phyloP scores from a whole-genome alignment of 495 filamentous ascomycete species.

The Thozetella sp. region DNA sequence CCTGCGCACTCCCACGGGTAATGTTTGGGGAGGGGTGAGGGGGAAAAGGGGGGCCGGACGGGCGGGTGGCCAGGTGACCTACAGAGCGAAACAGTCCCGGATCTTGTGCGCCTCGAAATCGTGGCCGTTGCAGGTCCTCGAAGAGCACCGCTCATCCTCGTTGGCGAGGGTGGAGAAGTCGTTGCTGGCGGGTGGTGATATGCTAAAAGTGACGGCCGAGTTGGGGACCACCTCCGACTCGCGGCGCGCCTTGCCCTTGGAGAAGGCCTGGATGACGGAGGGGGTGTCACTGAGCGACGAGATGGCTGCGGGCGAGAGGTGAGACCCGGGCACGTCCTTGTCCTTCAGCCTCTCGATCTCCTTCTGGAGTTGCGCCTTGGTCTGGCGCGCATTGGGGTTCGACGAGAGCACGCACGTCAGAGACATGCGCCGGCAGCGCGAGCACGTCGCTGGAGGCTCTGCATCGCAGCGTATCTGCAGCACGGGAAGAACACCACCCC shows the following conservation, averaged over 20 bases:
- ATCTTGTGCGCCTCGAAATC: conserved; percentile 8
- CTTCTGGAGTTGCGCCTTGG: conserved; percentile 12
- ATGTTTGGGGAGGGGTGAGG: no score
- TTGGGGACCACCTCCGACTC: not conserved
- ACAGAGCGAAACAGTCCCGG: conserved; percentile 10
- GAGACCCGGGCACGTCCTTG: not conserved
- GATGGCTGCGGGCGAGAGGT: not conserved
- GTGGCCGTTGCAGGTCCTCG: not conserved
- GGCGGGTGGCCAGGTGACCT: not conserved
- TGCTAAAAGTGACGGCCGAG: not conserved
- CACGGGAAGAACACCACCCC: not conserved
- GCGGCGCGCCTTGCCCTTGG: not conserved
- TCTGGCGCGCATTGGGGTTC: conserved; percentile 5
- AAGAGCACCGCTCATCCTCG: not conserved
- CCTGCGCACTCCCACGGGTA: not conserved
- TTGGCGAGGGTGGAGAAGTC: not conserved
- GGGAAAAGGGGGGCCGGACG: no score
- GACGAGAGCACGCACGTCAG: conserved; percentile 4
- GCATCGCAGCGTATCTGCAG: conserved; percentile 10
- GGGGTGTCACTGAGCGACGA: not conserved
- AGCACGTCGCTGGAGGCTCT: conserved; percentile 7
- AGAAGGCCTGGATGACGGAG: not conserved
- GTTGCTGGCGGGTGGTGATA: not conserved
- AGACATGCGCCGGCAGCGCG: conserved; percentile 7
- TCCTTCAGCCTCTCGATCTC: conserved; percentile 6